A percentile compares a stretch with the other conserved stretches of the same genome.
Conservation (phyloP, 129 eudicot species). For the Escallonia rubra region DNA sequence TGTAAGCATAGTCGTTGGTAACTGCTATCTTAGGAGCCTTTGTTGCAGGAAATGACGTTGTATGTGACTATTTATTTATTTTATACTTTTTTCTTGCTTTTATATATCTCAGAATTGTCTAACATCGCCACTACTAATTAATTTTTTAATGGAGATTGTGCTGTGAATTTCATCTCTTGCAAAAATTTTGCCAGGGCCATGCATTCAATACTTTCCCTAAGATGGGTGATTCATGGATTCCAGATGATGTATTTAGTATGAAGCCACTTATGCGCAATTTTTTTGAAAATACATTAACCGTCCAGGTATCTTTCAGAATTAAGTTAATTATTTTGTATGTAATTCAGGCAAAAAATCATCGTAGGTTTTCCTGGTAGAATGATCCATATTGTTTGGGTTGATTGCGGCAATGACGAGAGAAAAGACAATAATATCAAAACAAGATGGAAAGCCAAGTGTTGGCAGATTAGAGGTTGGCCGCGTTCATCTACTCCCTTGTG, state of each 20-base stretch:
- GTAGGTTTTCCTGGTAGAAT: not conserved
- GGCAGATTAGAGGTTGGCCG: too few species aligned
- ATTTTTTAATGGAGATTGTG: not conserved
- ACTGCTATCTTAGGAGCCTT: constrained; percentile 97
- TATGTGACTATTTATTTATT: constrained; percentile 23
- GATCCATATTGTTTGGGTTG: not conserved
- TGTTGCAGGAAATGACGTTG: constrained; percentile 99
- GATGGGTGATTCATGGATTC: constrained; percentile 98
- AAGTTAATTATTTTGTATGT: not conserved
- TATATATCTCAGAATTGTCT: not conserved
- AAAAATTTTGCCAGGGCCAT: constrained; percentile 56
- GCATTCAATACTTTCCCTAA: constrained; percentile 91
- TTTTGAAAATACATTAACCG: constrained; percentile 91
- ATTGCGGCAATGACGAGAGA: not conserved
- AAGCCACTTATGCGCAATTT: constrained; percentile 84
- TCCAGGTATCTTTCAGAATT: constrained; percentile 50
- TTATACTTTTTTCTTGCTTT: not conserved
- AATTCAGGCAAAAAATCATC: too few species aligned
- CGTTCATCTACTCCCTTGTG: too few species aligned
- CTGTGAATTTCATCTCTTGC: not conserved
- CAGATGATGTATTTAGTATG: constrained; percentile 77
- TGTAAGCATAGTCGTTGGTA: constrained; percentile 72
- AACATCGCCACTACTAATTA: too few species aligned
- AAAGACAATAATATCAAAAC: not conserved
- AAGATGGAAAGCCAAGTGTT: too few species aligned